Evolutionary conservation across 805 yeast genomes (phyloP).

Genomic region (Ogataea kodamae): DNA sequence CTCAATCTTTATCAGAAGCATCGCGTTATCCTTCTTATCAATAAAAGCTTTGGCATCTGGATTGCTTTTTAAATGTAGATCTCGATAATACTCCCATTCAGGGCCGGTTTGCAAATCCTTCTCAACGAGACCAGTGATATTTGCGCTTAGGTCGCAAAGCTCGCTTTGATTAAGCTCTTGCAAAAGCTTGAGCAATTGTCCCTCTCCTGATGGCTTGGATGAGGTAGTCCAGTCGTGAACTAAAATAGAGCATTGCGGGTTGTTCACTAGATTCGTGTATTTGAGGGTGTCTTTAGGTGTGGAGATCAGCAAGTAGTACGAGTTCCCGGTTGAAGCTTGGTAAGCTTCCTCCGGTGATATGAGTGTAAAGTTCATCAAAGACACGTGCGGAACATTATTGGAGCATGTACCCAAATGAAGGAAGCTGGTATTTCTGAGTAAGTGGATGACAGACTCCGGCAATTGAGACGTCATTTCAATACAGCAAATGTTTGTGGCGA

Average conservation of each 20-base stretch:
- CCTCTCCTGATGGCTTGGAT: slow-evolving; percentile 24
- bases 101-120: slow-evolving; percentile 41
- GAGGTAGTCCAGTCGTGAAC: slow-evolving; percentile 86
- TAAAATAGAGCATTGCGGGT: slow-evolving; percentile 76
- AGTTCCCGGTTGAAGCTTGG: slow-evolving; percentile 15
- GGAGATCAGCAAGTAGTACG: slow-evolving; percentile 60
- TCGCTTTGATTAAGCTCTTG: slow-evolving; percentile 78
- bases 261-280: slow-evolving; percentile 60
- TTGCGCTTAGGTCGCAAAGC: slow-evolving; percentile 75
- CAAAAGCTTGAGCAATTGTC: slow-evolving; percentile 51
- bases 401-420: slow-evolving; percentile 82
- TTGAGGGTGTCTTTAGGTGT: slow-evolving; percentile 72
- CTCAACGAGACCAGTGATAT: slow-evolving; percentile 67
- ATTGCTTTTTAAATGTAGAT: slow-evolving; percentile 55
- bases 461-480: slow-evolving; percentile 23
- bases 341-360: slow-evolving; percentile 40
- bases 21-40: slow-evolving; percentile 57
- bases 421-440: slow-evolving; percentile 60
- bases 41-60: slow-evolving; percentile 72
- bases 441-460: slow-evolving; percentile 35
- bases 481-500: background rate
- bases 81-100: slow-evolving; percentile 52
- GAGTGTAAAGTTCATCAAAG: slow-evolving; percentile 87
- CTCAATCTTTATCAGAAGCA: slow-evolving; percentile 61
- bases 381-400: slow-evolving; percentile 72